Evolutionary conservation across 2,329 filamentous ascomycete genomes (phyloP), one percentile per base, ranked within the genome.

Genomic region (Phoma herbarum): DNA sequence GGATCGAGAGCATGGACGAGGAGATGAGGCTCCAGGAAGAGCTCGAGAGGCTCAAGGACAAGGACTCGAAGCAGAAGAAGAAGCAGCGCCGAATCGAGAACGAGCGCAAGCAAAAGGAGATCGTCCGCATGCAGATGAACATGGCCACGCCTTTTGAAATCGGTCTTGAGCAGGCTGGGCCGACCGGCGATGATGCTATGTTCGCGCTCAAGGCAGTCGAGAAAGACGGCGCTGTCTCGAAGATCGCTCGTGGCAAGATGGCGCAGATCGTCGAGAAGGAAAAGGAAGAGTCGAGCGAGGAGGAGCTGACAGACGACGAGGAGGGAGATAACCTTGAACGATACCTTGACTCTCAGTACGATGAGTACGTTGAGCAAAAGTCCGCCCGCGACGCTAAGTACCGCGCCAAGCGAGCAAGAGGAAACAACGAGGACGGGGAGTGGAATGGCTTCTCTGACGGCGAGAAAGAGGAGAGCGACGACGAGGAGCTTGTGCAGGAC

Each of bases 121-220:
- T 98, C 60, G 84, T 96, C n/a, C 88, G 95, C 31, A 90, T 99
- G 90, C 95, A 99, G 78, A 88, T 99, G 82, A 90, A 97, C 80
- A 99, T 99, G 95, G 90, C 89, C 2, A 91, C 93, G 0, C 95
- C 95, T 8, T 95, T 92, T 83, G 95, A 99, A 64, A 97, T 99
- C 63, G 95, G 95, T 71, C 86, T 96, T 80, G 95, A 97, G 74
- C 92, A 95, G 77, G 80, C 86, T 23, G 92, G 92, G 0, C 90
- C 91, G 0, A 82, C 86, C 48, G 93, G 92, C 23, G 88, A 92
- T 41, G 91, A 92, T 44, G 83, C 91, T 26, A 95, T 97, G 82
- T 99, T 99, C 75, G 87, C 87, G 2, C 84, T 98, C 45, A 96
- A 93, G 76, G 81, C 87, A 9, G 85, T 96, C 43, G 92, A 97